Base-by-base conservation (phyloP, 2,329 filamentous ascomycete genomes). In the Ophiocordyceps sinensis region DNA sequence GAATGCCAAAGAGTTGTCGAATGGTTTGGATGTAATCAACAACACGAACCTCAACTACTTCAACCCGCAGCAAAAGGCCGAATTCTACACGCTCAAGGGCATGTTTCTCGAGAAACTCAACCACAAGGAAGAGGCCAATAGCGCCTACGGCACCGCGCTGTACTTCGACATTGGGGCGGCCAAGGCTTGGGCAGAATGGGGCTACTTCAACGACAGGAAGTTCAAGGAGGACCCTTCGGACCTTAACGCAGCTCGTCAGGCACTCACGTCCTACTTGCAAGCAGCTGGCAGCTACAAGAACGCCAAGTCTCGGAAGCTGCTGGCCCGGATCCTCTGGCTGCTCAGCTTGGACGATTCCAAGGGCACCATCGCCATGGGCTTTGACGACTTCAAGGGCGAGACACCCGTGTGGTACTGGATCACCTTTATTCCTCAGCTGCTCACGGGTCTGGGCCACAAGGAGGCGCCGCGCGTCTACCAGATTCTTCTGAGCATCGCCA, bases 331-430 rank as follows among this genome's bases (percentile, higher is more conserved):
- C 39, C 70, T 98, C 38, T 98, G 91, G 91, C 71, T 98, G 37
- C 73, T 98, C 36, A 96, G 89, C 60, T 69, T 98, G 49, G 91
- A 98, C 55, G 87, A 95, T 53, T 71, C 84, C 0, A 85, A 86
- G 55, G 85, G 85, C 12, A 81, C 75, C 31, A 80, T 98, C 45
- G 82, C 85, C 1, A 71, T 78, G 51, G 86, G 89, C 12, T 98
- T 95, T 50, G 86, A 94, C 49, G 85, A 89, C 51, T 98, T 91
- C 66, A 95, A 96, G 67, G 91, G 91, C 40, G 93, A 98, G 51
- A 94, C 87, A 2, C 87, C 88, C 1, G 86, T 94, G 12, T 99
- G 91, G 91, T 98, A 96, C 64, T 99, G 91, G 91, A 95, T 96
- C 51, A 96, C 89, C 0, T 98, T 94, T 59, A 96, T 99, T 47